Percentiles rank a stretch among this genome's conserved stretches.
These are phyloP conservation scores for Saturnispora sanitii DNA, from an alignment of 805 yeast species.

Conservation along the genomic window DNA sequence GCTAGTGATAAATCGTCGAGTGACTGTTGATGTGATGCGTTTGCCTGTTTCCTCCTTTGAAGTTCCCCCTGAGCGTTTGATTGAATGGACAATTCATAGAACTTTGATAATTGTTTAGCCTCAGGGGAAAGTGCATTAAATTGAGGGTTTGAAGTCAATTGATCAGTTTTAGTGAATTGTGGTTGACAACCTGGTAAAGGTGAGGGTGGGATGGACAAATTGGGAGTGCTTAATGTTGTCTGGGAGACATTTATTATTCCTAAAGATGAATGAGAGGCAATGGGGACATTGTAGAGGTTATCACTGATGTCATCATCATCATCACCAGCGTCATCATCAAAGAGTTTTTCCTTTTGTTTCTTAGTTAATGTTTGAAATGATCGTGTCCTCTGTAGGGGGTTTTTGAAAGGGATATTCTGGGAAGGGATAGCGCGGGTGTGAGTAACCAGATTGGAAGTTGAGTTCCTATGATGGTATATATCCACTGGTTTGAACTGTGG, in stretches of 20 bases:
- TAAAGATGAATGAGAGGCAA: slow-evolving; percentile 30
- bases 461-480: slow-evolving; percentile 5
- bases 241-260: slow-evolving; percentile 19
- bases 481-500: background rate
- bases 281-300: slow-evolving; percentile 50
- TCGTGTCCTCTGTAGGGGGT: slow-evolving; percentile 1
- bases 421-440: background rate
- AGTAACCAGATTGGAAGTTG: slow-evolving; percentile 5
- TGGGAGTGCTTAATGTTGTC: slow-evolving; percentile 16
- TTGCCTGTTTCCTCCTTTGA: slow-evolving; percentile 27
- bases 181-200: slow-evolving; percentile 36
- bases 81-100: slow-evolving; percentile 32
- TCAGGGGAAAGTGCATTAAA: slow-evolving; percentile 25
- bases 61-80: slow-evolving; percentile 29
- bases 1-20: slow-evolving; percentile 53
- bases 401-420: background rate
- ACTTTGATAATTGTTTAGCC: slow-evolving; percentile 32
- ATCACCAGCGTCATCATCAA: slow-evolving; percentile 24
- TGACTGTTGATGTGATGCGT: background rate
- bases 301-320: slow-evolving; percentile 29
- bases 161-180: background rate
- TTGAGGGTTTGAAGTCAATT: slow-evolving; percentile 14
- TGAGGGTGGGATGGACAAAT: slow-evolving; percentile 33
- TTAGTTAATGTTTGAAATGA: slow-evolving; percentile 15
- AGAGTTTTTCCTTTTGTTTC: slow-evolving; percentile 22